phyloP scores from a whole-genome alignment of 2,329 filamentous ascomycete species.

The Colletotrichum tanaceti region DNA sequence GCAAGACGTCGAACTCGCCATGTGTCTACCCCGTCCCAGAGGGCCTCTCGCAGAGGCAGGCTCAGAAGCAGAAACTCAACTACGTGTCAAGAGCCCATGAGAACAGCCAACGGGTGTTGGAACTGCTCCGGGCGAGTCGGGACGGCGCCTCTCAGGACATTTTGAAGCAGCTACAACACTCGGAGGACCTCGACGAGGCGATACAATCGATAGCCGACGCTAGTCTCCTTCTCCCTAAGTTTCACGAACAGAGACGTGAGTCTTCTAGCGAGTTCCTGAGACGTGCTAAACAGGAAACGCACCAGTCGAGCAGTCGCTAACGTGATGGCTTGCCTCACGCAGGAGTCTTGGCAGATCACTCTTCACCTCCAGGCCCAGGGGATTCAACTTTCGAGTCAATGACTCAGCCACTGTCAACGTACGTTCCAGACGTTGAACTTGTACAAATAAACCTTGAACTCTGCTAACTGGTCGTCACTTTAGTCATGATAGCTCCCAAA shows the following conservation, averaged over 20 bases:
- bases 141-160: slow-evolving; percentile 21
- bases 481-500: not conserved
- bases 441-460: not conserved
- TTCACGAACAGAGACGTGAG: not conserved
- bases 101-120: slow-evolving; percentile 18
- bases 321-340: not conserved
- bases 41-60: slow-evolving; percentile 22
- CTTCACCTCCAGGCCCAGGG: not conserved
- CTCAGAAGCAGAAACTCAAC: slow-evolving; percentile 23
- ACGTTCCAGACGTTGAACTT: not conserved
- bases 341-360: not conserved
- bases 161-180: slow-evolving; percentile 13
- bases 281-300: too few relatives aligned
- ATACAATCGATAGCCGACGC: slow-evolving; percentile 26
- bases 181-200: slow-evolving; percentile 10
- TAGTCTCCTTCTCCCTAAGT: not conserved
- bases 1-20: not conserved
- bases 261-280: too few relatives aligned
- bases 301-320: not conserved
- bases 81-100: slow-evolving; percentile 20
- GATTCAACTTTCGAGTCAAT: not conserved
- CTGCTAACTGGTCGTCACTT: not conserved
- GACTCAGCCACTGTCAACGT: not conserved
- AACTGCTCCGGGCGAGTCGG: slow-evolving; percentile 13
- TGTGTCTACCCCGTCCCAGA: slow-evolving; percentile 31